Percentiles rank a stretch among this genome's conserved stretches.
Evolutionary conservation across 2,329 filamentous ascomycete genomes (phyloP).

Genomic region (Aspergillus fijiensis): DNA sequence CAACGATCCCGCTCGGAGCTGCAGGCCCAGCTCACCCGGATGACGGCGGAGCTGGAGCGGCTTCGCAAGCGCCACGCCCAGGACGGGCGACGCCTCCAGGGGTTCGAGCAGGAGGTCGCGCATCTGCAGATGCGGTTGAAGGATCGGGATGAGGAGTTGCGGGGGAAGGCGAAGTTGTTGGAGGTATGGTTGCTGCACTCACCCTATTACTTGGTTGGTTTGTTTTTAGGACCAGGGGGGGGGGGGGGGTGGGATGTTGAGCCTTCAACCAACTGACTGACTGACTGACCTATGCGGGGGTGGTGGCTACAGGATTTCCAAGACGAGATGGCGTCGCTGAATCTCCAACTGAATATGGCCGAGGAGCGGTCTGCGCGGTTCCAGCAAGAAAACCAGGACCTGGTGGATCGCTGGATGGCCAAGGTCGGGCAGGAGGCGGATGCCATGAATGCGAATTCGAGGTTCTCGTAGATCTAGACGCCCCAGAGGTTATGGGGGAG

Average conservation of each 20-base stretch:
- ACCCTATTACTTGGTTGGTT: too few species aligned
- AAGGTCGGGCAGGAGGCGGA: slow-evolving; percentile 83
- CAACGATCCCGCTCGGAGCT: slow-evolving; percentile 71
- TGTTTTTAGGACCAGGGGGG: too few species aligned
- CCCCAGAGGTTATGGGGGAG: too few species aligned
- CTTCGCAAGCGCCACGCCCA: slow-evolving; percentile 60
- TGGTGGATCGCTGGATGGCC: slow-evolving; percentile 89
- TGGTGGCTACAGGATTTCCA: slow-evolving; percentile 65
- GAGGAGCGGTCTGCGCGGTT: slow-evolving; percentile 73
- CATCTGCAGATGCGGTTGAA: slow-evolving; percentile 65
- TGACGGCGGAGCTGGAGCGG: slow-evolving; percentile 63
- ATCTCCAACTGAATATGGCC: slow-evolving; percentile 82
- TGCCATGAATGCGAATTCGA: slow-evolving; percentile 69
- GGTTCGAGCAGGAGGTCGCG: slow-evolving; percentile 63
- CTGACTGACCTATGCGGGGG: background rate
- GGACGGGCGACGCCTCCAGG: slow-evolving; percentile 62
- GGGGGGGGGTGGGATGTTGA: too few species aligned
- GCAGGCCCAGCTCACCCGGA: slow-evolving; percentile 61
- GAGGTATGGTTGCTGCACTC: slow-evolving; percentile 53
- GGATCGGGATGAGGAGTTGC: slow-evolving; percentile 82
- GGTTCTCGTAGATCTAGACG: slow-evolving; percentile 39
- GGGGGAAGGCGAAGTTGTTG: slow-evolving; percentile 77
- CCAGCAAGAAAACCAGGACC: slow-evolving; percentile 78
- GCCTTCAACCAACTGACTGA: too few species aligned
- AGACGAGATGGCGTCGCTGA: slow-evolving; percentile 86